Evolutionary conservation across 148 eudicot species (phyloP), one percentile per base, ranked within the genome.

Genomic region (Dianthus caryophyllus): DNA sequence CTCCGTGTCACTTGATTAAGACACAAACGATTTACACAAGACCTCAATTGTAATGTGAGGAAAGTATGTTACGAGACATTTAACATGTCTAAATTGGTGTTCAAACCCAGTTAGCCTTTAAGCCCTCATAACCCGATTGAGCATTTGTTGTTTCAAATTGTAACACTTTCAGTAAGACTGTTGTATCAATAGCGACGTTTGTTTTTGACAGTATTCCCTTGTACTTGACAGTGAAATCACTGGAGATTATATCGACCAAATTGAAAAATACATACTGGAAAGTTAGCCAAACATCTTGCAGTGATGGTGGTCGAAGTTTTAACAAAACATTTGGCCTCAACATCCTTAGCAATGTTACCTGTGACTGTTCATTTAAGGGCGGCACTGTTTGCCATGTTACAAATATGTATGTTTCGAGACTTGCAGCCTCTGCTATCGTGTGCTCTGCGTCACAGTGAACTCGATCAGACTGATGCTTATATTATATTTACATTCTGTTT

Each of bases 361-460:
- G 97, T 73, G 60, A 85, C 67, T 85, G 93, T 80, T 66, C 84
- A n/a, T 84, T 75, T 62, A 80, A 59, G 58, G 67, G 57, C 54
- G 61, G 49, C 74, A 75, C 76, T 26, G 78, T 83, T 65, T 86
- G 96, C 80, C 97, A 88, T 64, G 86, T 88, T 71, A 87, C 88
- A 20, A 62, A 77, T 63, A 85, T 89, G 96, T 89, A 87, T 46
- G 86, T 15, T 58, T 13, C 29, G 27, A 21, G 36, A 38, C 29
- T 39, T 38, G 48, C 47, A 11, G 47, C 20, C 8, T n/a, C n/a
- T 38, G 21, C 33, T 36, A 36, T 20, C 38, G 16, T 20, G 11
- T 63, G 11, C 44, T 12, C 14, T 24, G 36, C 4, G 24, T 44
- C 44, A 15, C 27, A 24, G 24, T 38, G 49, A 41, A 15, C 50